These are phyloP conservation scores for Astrothelium subdiscretum DNA, from an alignment of 495 filamentous ascomycete species.

Conservation along the genomic window DNA sequence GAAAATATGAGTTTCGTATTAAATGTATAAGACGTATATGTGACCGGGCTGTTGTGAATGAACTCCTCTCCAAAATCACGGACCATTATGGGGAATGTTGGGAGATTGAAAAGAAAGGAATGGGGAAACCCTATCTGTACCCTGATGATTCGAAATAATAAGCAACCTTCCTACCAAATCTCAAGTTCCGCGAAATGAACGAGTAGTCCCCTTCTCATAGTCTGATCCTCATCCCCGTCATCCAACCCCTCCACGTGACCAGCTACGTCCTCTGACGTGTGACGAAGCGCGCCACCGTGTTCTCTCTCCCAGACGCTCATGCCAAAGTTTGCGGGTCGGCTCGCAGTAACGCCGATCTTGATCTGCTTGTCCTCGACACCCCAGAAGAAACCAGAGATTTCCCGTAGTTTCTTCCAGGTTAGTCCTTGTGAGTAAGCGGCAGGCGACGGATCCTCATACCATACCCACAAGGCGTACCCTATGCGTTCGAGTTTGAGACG, in stretches of 20 bases:
- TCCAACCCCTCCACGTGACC: background rate
- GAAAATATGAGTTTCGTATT: slow-evolving; percentile 53
- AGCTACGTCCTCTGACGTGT: background rate
- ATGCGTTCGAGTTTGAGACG: slow-evolving; percentile 49
- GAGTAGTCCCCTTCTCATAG: background rate
- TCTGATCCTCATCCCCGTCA: background rate
- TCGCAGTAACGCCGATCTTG: slow-evolving; percentile 46
- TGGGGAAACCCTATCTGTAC: no score
- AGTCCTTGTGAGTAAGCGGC: slow-evolving; percentile 17
- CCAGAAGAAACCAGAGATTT: slow-evolving; percentile 51
- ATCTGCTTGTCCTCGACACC: slow-evolving; percentile 48
- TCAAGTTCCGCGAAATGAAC: background rate
- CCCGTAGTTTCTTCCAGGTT: slow-evolving; percentile 46
- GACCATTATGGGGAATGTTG: background rate
- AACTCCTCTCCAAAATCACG: background rate
- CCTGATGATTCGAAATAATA: background rate
- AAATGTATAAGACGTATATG: slow-evolving; percentile 36
- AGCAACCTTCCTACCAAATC: background rate
- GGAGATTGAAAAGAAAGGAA: no score
- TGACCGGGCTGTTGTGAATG: background rate
- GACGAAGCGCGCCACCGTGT: background rate
- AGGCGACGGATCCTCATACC: slow-evolving; percentile 36
- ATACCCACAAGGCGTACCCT: slow-evolving; percentile 46
- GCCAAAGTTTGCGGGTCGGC: slow-evolving; percentile 34
- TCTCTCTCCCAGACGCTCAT: background rate